Evolutionary conservation across 257 asterid species (phyloP).

Genomic region (Solanum microdontum): DNA sequence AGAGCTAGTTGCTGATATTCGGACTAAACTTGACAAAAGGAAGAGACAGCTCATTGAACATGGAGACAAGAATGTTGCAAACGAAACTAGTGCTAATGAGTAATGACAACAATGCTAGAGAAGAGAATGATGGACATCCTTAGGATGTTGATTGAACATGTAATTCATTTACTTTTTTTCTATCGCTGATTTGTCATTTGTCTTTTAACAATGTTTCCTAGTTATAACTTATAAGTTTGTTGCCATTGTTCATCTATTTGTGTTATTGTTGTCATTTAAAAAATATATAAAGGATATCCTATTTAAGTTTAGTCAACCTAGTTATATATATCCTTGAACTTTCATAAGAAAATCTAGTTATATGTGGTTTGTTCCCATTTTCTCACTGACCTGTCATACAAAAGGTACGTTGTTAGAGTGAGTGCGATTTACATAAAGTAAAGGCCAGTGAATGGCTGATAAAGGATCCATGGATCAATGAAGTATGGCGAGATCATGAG

Average conservation of each 20-base stretch:
- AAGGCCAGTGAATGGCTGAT: background rate
- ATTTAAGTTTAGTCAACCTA: background rate
- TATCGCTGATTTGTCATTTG: background rate
- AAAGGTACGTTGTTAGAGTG: background rate
- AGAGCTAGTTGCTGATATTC: background rate
- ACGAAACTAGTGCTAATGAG: background rate
- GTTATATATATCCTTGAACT: background rate
- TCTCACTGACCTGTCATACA: background rate
- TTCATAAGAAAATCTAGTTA: background rate
- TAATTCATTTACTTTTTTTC: background rate
- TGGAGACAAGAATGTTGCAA: background rate
- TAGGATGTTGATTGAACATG: background rate
- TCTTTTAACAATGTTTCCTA: background rate
- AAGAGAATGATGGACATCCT: background rate
- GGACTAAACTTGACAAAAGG: background rate
- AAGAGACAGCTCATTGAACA: background rate
- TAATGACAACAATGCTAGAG: background rate
- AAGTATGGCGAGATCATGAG: background rate
- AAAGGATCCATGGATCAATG: background rate
- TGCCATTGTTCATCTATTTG: background rate
- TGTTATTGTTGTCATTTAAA: background rate
- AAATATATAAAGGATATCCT: background rate
- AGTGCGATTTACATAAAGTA: background rate
- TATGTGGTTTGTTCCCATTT: background rate
- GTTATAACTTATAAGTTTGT: background rate